A percentile compares a stretch with the other conserved stretches of the same genome.
phyloP scores from a whole-genome alignment of 2,329 filamentous ascomycete genomes.

The Fusarium decemcellulare region DNA sequence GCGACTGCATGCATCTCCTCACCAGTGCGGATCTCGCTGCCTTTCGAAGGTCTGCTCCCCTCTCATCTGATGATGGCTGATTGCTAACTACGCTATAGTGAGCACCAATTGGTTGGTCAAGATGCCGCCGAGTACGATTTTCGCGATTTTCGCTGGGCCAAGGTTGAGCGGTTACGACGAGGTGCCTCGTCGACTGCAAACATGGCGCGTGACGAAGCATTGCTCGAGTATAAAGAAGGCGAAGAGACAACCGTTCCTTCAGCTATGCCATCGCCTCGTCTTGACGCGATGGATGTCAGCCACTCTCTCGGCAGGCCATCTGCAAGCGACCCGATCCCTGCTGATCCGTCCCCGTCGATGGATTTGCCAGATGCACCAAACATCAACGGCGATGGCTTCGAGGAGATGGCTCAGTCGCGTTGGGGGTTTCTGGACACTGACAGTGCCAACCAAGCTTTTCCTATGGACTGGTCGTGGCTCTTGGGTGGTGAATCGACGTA shows the following conservation, averaged over 20 bases:
- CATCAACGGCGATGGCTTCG: not conserved
- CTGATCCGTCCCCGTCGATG: not conserved
- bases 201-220: not conserved
- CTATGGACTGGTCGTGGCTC: not conserved
- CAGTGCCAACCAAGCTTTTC: not conserved
- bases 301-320: not conserved
- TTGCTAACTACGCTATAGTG: not conserved
- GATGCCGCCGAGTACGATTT: slow-evolving; percentile 1
- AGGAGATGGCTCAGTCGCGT: not conserved
- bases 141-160: not conserved
- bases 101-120: not conserved
- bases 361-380: not conserved
- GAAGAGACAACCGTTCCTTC: not conserved
- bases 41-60: not conserved
- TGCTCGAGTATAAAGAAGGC: not conserved
- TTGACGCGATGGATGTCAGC: not conserved
- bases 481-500: not conserved
- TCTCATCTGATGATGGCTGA: no score
- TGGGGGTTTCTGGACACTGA: not conserved
- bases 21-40: not conserved
- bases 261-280: not conserved
- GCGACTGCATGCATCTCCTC: not conserved
- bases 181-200: not conserved
- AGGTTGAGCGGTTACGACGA: not conserved
- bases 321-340: not conserved